Base-by-base conservation (phyloP, 495 filamentous ascomycete species). In the Clavariopsis aquatica region DNA sequence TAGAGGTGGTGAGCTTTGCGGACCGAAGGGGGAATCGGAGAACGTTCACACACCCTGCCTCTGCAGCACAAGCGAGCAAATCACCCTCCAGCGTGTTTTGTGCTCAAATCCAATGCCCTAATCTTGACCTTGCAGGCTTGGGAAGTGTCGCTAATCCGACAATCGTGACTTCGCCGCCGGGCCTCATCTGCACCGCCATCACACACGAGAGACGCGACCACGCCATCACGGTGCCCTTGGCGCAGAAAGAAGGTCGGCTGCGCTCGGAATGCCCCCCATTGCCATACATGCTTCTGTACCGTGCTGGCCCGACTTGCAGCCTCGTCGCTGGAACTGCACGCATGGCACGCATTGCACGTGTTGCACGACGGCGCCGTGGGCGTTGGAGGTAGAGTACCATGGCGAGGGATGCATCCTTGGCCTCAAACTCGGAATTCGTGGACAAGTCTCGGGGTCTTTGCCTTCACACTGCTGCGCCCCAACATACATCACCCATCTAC, bases 11-110 rank as follows among this genome's bases (percentile, higher is more conserved):
- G 56, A 60, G 53, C 27, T 6, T 9, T 2, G 24, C 26, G 22
- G n/a, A 24, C 62, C 47, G 58, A 45, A 53, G 28, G 58, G 46
- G 49, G 24, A 38, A 41, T 22, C 22, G 41, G 57, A 22, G n/a
- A 9, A 31, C 45, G n/a, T 36, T 19, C 17, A 1, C 9, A 12
- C 45, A 22, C 55, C 56, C 38, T 58, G 56, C 19, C 38, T 4
- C 41, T 59, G 56, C 56, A 59, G 38, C 38, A 9, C 38, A 43
- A 43, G 38, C 38, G 38, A 45, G 38, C 15, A 41, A 41, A 59
- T 2, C 4, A 43, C 5, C 38, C 5, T 43, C 5, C 24, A 28
- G 20, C 1, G 10, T n/a, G 29, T 49, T 49, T 27, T 23, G 45
- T 47, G 38, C 8, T 8, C 53, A 38, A 20, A 56, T 56, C 6